A percentile compares a stretch with the other conserved stretches of the same genome.
phyloP scores from a whole-genome alignment of 148 eudicot genomes.

The Dianthus caryophyllus region DNA sequence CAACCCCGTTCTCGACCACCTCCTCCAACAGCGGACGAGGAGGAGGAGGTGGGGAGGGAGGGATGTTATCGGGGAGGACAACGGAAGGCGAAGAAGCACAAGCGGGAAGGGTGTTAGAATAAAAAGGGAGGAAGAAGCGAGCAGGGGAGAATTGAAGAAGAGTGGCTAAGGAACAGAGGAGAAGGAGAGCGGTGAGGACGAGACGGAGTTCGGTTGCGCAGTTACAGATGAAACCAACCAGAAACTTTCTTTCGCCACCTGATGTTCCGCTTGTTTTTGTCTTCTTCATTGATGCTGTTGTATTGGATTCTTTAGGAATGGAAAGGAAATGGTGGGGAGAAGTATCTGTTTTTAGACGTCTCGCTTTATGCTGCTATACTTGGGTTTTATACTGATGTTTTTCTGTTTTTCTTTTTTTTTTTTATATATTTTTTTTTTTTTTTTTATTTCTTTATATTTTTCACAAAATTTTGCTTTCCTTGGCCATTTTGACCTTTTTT shows the following conservation, averaged over 20 bases:
- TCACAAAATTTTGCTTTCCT: too few species aligned
- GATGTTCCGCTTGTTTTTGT: not conserved
- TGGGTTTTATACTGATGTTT: too few species aligned
- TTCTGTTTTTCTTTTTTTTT: too few species aligned
- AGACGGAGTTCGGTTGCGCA: slow-evolving; percentile 62
- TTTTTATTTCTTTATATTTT: too few species aligned
- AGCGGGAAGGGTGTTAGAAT: slow-evolving; percentile 3
- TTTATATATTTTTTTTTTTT: too few species aligned
- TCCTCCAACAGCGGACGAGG: slow-evolving; percentile 30
- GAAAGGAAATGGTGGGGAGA: too few species aligned
- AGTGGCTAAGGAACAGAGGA: slow-evolving; percentile 52
- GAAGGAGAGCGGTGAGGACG: slow-evolving; percentile 44
- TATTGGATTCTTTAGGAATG: too few species aligned
- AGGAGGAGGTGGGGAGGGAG: slow-evolving; percentile 23
- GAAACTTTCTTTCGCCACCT: slow-evolving; percentile 19
- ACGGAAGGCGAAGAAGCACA: slow-evolving; percentile 1
- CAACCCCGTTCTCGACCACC: slow-evolving; percentile 24
- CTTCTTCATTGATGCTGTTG: not conserved
- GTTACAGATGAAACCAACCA: slow-evolving; percentile 42
- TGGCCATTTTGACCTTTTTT: too few species aligned
- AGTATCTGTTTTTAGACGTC: too few species aligned
- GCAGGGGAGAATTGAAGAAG: slow-evolving; percentile 57
- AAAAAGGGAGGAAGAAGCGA: slow-evolving; percentile 32
- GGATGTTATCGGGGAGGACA: not conserved
- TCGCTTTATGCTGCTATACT: too few species aligned